Evolutionary conservation across 2,329 filamentous ascomycete genomes (phyloP), one percentile per base, ranked within the genome.

Genomic region (Tolypocladium capitatum): DNA sequence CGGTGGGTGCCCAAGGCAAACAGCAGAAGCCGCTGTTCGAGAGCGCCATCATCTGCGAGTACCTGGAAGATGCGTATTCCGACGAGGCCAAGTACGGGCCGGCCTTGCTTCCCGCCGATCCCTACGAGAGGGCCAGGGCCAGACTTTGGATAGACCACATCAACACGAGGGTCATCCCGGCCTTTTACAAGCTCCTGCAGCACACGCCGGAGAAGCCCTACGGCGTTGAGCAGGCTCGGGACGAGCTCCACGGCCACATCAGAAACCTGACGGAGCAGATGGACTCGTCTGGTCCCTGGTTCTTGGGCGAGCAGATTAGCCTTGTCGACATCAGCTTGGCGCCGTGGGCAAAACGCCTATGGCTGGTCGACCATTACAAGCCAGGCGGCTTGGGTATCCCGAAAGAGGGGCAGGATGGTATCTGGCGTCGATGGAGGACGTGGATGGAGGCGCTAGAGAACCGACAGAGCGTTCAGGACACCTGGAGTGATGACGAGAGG

Each of bases 71-170:
- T 52, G 78, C 78, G 0, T 88, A 79, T 51, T 67, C 73, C 0
- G 69, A 72, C 58, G 62, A 68, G 47, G 47, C 47, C 0, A 53
- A 55, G 8, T 57, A 75, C 46, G 68, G 68, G 0, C 71, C 69
- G 2, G 60, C 64, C 1, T 61, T 90, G 4, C 64, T 86, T 10
- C 81, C 84, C 0, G 57, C 62, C 0, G 77, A 81, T 48, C 68
- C 77, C 0, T 90, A 86, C 56, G 72, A 78, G 47, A 71, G 76
- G 46, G 85, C 85, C 4, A 64, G 79, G 20, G 78, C 76, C 38
- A 69, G 82, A 32, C 76, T 90, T 45, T 90, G 84, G 84, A 83
- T 81, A 38, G 83, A 89, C 54, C 87, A 84, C 55, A 73, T 86
- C 24, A 78, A 73, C 36, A 76, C 71, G 10, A 70, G 81, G 47